Percentiles rank a stretch among this genome's conserved stretches.
Conservation (phyloP, 305 asterid species). For the Fraxinus paxiana region DNA sequence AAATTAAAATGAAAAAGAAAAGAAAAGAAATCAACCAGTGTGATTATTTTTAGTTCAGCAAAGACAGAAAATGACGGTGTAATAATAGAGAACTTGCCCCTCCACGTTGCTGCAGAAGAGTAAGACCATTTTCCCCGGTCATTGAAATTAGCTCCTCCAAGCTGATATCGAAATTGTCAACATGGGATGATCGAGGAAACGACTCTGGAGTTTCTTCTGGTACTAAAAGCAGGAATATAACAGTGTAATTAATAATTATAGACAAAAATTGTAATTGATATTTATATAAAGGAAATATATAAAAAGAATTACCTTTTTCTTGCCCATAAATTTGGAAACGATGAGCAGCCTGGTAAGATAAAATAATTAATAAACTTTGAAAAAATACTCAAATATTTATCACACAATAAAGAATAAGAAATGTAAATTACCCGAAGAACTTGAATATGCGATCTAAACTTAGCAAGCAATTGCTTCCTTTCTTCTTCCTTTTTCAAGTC, state of each 20-base stretch:
- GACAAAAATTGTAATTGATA: neutral
- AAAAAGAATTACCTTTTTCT: slow-evolving; percentile 44
- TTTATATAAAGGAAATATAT: neutral
- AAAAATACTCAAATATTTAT: slow-evolving; percentile 1
- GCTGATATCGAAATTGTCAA: slow-evolving; percentile 69
- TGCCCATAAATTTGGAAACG: slow-evolving; percentile 71
- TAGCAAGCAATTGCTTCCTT: slow-evolving; percentile 64
- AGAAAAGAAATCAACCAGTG: neutral
- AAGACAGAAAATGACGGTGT: slow-evolving; percentile 13
- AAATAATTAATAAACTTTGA: slow-evolving; percentile 21
- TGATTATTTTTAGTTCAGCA: neutral
- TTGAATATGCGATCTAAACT: slow-evolving; percentile 88
- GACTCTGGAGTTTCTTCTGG: slow-evolving; percentile 37
- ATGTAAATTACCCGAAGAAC: slow-evolving; percentile 67
- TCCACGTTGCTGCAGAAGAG: slow-evolving; percentile 60
- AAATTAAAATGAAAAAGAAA: neutral
- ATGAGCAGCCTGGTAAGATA: slow-evolving; percentile 70
- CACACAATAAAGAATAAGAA: slow-evolving; percentile 12
- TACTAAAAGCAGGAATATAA: slow-evolving; percentile 30
- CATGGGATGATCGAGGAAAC: slow-evolving; percentile 33
- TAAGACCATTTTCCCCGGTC: slow-evolving; percentile 58
- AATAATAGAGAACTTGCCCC: slow-evolving; percentile 63
- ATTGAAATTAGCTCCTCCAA: slow-evolving; percentile 64
- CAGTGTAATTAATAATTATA: slow-evolving; percentile 1
- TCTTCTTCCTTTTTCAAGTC: slow-evolving; percentile 91